Evolutionary conservation across 2,329 filamentous ascomycete genomes (phyloP), one percentile per base, ranked within the genome.

Genomic region (Neopestalotiopsis sp.): DNA sequence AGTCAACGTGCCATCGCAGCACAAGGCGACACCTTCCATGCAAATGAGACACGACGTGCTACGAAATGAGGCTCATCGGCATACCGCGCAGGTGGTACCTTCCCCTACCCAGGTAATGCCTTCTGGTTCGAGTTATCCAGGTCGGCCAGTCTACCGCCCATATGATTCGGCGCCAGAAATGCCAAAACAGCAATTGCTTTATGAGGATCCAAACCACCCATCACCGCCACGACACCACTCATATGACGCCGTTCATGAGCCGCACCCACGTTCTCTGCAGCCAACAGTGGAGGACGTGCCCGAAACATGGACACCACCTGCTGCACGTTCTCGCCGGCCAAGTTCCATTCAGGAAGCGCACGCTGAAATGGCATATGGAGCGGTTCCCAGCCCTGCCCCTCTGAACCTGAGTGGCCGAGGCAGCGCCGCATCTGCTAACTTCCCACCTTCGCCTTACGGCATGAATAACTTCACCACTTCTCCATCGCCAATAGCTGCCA

Each of bases 201-300:
- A 78, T 71, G 73, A 81, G 2, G 83, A 85, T 40, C 75, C 79
- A 9, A 73, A 77, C 40, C 77, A 81, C 66, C 75, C 80, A 1
- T 74, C 81, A 1, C 78, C 80, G 1, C 80, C 82, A 2, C 82
- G 84, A 56, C 85, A 88, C 66, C 81, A 85, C 67, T 85, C 87
- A 0, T 86, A 87, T 68, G 87, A 90, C 70, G 75, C 78, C 34
- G 76, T 76, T 20, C 85, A 82, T 73, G 86, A 85, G 66, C 74
- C 78, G 49, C 84, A 84, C 56, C 80, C 82, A 74, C 82, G 83
- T 69, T 84, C 85, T 0, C 85, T 89, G 86, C 89, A 90, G 73
- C 88, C 86, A 2, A 90, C 86, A 6, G 89, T 89, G 5, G 90
- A 92, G 75, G 90, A 92, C 71, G 88, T 85, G 5, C 89, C 89